These are phyloP conservation scores for Cinnamomum chago DNA, from an alignment of 164 flowering plant species.

Conservation along the genomic window DNA sequence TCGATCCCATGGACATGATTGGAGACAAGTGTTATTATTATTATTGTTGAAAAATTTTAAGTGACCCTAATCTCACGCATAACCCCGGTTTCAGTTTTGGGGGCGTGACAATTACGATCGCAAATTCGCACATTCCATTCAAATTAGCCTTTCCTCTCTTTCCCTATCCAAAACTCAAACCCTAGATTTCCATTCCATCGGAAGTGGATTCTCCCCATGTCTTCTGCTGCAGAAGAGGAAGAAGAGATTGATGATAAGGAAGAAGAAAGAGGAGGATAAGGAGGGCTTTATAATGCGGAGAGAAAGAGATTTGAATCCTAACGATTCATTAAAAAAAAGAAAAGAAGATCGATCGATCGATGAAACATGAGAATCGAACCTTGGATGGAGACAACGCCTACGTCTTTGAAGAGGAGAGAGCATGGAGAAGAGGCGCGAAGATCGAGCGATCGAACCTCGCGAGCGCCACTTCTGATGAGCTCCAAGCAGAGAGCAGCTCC, in stretches of 20 bases:
- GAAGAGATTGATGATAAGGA: not conserved
- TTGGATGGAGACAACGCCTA: constrained; percentile 50
- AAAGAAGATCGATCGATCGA: too few species aligned
- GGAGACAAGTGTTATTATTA: too few species aligned
- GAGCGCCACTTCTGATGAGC: constrained; percentile 71
- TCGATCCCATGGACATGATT: too few species aligned
- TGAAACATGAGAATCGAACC: constrained; percentile 29
- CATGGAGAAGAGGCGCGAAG: constrained; percentile 56
- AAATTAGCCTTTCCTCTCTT: not conserved
- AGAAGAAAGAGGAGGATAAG: constrained; percentile 4
- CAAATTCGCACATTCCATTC: not conserved
- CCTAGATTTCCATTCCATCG: not conserved
- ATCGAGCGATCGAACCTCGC: constrained; percentile 66
- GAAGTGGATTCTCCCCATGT: not conserved
- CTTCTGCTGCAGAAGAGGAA: not conserved
- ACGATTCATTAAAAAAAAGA: too few species aligned
- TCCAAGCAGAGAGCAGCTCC: constrained; percentile 82
- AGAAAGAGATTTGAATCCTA: not conserved
- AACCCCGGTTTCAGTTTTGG: too few species aligned
- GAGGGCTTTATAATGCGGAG: not conserved
- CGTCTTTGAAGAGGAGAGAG: constrained; percentile 37
- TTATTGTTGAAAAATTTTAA: too few species aligned
- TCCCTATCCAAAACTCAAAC: constrained; percentile 5
- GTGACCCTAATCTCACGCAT: too few species aligned
- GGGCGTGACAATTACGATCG: not conserved